Percentiles rank a stretch among this genome's conserved stretches.
These are phyloP conservation scores for Avena sativa DNA, from an alignment of 176 grass and related monocot genomes.

Conservation along the genomic window DNA sequence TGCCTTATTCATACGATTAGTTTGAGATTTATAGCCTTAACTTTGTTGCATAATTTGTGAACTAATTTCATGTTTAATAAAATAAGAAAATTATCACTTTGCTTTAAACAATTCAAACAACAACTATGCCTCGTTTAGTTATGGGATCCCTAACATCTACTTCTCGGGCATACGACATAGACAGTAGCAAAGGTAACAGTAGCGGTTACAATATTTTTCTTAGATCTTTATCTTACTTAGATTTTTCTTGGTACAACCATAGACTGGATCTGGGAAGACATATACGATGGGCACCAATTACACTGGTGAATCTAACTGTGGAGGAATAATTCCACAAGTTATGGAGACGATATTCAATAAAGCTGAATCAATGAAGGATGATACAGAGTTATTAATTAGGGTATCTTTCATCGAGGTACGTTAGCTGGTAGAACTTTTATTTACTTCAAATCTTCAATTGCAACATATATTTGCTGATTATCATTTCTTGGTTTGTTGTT, in stretches of 20 bases:
- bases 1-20: not conserved
- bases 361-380: slow-evolving; percentile 60
- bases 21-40: not conserved
- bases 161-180: not conserved
- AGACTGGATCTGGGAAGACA: slow-evolving; percentile 97
- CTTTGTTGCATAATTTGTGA: not conserved
- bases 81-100: not conserved
- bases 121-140: not conserved
- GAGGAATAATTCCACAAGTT: slow-evolving; percentile 95
- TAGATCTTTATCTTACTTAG: slow-evolving; percentile 27
- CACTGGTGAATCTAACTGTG: slow-evolving; percentile 58
- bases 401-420: slow-evolving; percentile 98
- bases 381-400: slow-evolving; percentile 75
- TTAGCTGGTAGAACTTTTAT: not conserved
- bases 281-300: slow-evolving; percentile 99
- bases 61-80: slow-evolving; percentile 10
- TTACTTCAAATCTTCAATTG: not conserved
- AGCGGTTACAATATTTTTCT: not conserved
- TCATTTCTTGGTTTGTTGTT: slow-evolving; percentile 26
- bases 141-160: not conserved
- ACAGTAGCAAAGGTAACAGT: not conserved
- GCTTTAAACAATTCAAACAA: not conserved
- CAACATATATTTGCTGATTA: slow-evolving; percentile 17
- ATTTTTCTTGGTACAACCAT: slow-evolving; percentile 44
- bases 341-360: slow-evolving; percentile 95